phyloP scores from a whole-genome alignment of 2,329 filamentous ascomycete species.

The Chalara sp. region DNA sequence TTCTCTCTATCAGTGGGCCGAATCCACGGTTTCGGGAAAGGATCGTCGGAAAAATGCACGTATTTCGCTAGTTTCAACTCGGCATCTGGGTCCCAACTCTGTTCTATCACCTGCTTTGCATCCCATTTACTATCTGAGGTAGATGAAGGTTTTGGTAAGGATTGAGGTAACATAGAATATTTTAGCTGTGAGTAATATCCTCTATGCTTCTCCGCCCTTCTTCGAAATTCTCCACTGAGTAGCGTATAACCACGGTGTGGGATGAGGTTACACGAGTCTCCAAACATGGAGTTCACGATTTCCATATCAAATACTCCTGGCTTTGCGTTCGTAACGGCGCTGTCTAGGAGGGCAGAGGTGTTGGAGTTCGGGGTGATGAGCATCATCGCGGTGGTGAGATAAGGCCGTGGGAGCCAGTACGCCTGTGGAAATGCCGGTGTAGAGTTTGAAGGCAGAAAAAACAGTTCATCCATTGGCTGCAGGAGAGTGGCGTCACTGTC shows the following conservation, averaged over 20 bases:
- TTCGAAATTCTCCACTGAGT: conserved; percentile 32
- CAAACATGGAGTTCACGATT: conserved; percentile 32
- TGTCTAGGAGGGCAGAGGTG: conserved; percentile 36
- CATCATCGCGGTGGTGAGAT: conserved; percentile 54
- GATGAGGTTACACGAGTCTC: conserved; percentile 33
- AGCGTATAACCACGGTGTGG: conserved; percentile 49
- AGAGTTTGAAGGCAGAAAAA: conserved; percentile 53
- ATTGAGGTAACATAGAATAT: conserved; percentile 22
- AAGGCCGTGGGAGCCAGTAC: conserved; percentile 57
- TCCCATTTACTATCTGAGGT: not conserved
- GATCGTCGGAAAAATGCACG: conserved; percentile 53
- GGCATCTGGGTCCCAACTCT: conserved; percentile 44
- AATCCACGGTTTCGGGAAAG: conserved; percentile 49
- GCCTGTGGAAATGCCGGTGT: conserved; percentile 61
- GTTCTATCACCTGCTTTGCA: conserved; percentile 4
- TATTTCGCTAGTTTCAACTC: conserved; percentile 44
- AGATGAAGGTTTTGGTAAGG: not conserved
- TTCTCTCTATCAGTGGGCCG: conserved; percentile 32
- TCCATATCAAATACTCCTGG: conserved; percentile 48
- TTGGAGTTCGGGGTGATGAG: conserved; percentile 51
- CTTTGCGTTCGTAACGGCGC: conserved; percentile 16
- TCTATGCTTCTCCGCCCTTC: conserved; percentile 17
- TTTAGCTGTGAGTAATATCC: conserved; percentile 33
- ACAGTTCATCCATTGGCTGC: conserved; percentile 62
- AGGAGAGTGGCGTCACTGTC: conserved; percentile 61